phyloP scores from a whole-genome alignment of 1,284 basidiomycete species.

The Sporisorium graminicola region DNA sequence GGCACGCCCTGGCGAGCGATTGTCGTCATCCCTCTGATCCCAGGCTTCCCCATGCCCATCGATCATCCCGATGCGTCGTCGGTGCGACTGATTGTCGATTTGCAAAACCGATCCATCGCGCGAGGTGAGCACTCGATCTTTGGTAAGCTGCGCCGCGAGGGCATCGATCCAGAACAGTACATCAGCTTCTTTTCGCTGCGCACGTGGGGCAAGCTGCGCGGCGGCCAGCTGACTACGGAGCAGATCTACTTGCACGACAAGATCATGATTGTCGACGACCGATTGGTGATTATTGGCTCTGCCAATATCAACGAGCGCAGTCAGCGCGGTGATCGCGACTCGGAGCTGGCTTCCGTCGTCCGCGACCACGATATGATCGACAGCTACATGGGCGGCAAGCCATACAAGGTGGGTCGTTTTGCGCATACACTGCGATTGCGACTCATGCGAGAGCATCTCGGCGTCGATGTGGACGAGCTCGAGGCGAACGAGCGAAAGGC shows the following conservation, averaged over 20 bases:
- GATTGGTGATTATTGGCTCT: constrained; percentile 96
- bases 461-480: constrained; percentile 91
- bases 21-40: constrained; percentile 90
- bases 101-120: constrained; percentile 83
- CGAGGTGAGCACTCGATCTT: constrained; percentile 95
- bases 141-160: constrained; percentile 84
- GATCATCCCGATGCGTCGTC: constrained; percentile 93
- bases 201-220: constrained; percentile 91
- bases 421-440: constrained; percentile 93
- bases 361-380: constrained; percentile 94
- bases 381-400: constrained; percentile 91
- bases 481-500: constrained; percentile 70
- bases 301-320: constrained; percentile 99
- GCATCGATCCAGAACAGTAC: constrained; percentile 88
- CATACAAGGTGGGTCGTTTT: constrained; percentile 95
- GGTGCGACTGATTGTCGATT: constrained; percentile 73
- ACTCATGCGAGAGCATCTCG: constrained; percentile 96
- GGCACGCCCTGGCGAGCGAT: constrained; percentile 89
- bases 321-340: constrained; percentile 94
- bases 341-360: constrained; percentile 91
- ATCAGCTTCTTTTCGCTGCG: constrained; percentile 91
- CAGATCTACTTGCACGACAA: constrained; percentile 73
- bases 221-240: constrained; percentile 88
- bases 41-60: constrained; percentile 92
- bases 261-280: constrained; percentile 93